Evolutionary conservation across 164 flowering plant genomes (phyloP).

Genomic region (Kingdonia uniflora): DNA sequence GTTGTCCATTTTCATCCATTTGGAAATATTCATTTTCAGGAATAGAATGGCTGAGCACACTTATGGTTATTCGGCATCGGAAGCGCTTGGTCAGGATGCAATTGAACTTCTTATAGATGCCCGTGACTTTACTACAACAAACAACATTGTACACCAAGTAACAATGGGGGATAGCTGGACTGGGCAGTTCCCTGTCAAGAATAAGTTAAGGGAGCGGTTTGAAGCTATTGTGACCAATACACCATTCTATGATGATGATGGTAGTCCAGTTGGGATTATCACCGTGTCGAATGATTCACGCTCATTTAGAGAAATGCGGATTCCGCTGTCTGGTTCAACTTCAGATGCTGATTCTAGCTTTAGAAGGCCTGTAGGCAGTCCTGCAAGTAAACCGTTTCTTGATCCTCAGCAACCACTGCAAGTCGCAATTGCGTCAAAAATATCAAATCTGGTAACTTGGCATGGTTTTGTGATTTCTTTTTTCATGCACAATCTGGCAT

Average conservation of each 20-base stretch:
- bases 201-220: slow-evolving; percentile 58
- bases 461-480: too few species aligned
- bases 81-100: slow-evolving; percentile 65
- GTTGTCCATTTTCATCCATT: too few species aligned
- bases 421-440: slow-evolving; percentile 76
- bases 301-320: slow-evolving; percentile 35
- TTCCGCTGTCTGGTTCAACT: slow-evolving; percentile 15
- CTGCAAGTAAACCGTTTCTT: slow-evolving; percentile 42
- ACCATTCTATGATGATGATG: slow-evolving; percentile 80
- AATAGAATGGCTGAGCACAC: slow-evolving; percentile 65
- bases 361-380: slow-evolving; percentile 26
- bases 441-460: slow-evolving; percentile 69
- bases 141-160: slow-evolving; percentile 37
- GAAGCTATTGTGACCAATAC: slow-evolving; percentile 49
- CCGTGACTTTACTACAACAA: slow-evolving; percentile 32
- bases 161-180: slow-evolving; percentile 74
- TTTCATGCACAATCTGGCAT: too few species aligned
- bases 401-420: slow-evolving; percentile 82
- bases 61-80: slow-evolving; percentile 78
- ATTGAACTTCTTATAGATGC: slow-evolving; percentile 51
- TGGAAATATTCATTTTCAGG: slow-evolving; percentile 35
- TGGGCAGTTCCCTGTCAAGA: slow-evolving; percentile 73
- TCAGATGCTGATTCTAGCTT: slow-evolving; percentile 28
- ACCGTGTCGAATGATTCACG: slow-evolving; percentile 69
- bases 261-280: slow-evolving; percentile 62